Evolutionary conservation across 148 eudicot genomes (phyloP), one percentile per base, ranked within the genome.

Genomic region (Pharnaceum exiguum): DNA sequence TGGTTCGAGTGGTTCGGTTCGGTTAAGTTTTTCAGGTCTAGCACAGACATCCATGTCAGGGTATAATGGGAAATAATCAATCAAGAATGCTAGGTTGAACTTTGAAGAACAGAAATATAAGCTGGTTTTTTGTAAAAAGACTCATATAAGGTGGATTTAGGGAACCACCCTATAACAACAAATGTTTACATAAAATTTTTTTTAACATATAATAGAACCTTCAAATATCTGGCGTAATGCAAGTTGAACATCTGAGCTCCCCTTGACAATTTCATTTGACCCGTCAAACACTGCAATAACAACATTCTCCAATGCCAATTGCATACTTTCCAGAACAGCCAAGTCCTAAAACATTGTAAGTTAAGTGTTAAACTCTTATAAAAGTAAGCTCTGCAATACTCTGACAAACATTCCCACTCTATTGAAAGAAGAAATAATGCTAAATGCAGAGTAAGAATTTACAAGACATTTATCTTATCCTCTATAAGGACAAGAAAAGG

Each of bases 241-340:
- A 62, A 52, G 72, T 57, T 82, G 83, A 67, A 64, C 63, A 55
- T 86, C 96, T 22, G 81, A 60, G 53, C 55, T 70, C 49, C 59
- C 71, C 53, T 77, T 69, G 18, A 54, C 69, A 59, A 61, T 44
- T 59, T 88, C 95, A 79, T 46, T 72, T 47, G 86, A 77, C 45
- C 83, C 96, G 62, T 83, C 96, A 82, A 86, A 94, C 69, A 82
- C 80, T 53, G 82, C 74, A 58, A 47, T 54, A 60, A 78, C 83
- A 47, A 86, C 68, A 55, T 78, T 89, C 65, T 94, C 99, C 50
- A 94, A 47, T 42, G 90, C 87, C 54, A 84, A 56, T 64, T 83
- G 91, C 90, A 89, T 83, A 81, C 99, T 94, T 65, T 89, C 99
- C 73, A 94, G 59, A 70, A 83, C 51, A 38, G 80, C 77, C 77